Percentiles rank a stretch among this genome's conserved stretches.
phyloP scores from a whole-genome alignment of 1,284 basidiomycete genomes.

The Pholiota adiposa region DNA sequence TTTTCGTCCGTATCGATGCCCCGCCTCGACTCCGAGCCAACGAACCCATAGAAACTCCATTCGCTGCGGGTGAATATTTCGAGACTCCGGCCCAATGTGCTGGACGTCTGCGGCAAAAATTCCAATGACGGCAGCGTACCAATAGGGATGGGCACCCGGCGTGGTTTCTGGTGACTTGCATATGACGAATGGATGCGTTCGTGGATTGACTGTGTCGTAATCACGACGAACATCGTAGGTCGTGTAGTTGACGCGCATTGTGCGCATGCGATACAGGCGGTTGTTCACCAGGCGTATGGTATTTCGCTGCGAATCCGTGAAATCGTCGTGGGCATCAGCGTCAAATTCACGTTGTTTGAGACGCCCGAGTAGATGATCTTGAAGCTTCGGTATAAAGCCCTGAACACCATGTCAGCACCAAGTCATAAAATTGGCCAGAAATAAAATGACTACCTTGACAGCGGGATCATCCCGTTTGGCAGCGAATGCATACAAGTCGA shows the following conservation, averaged over 20 bases:
- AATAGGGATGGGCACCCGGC: slow-evolving; percentile 8
- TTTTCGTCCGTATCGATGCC: slow-evolving; percentile 19
- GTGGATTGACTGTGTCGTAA: slow-evolving; percentile 43
- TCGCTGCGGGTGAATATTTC: background rate
- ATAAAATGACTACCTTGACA: too few relatives aligned
- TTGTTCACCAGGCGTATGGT: slow-evolving; percentile 31
- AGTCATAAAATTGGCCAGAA: too few relatives aligned
- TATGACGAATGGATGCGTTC: slow-evolving; percentile 39
- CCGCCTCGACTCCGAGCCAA: slow-evolving; percentile 34
- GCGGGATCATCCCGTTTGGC: too few relatives aligned
- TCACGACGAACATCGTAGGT: slow-evolving; percentile 43
- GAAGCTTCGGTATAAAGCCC: slow-evolving; percentile 22
- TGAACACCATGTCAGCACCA: background rate
- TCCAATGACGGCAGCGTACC: slow-evolving; percentile 10
- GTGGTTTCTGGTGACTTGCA: slow-evolving; percentile 21
- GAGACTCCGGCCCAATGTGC: slow-evolving; percentile 1
- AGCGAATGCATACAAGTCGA: too few relatives aligned
- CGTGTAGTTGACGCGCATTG: slow-evolving; percentile 45
- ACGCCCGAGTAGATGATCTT: slow-evolving; percentile 20
- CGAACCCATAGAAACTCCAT: slow-evolving; percentile 42
- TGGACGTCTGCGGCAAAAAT: slow-evolving; percentile 19
- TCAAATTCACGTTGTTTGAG: slow-evolving; percentile 7
- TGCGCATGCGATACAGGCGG: slow-evolving; percentile 35
- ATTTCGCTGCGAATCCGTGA: slow-evolving; percentile 1
- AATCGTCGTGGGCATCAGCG: slow-evolving; percentile 9